phyloP scores from a whole-genome alignment of 106 monocot species.

The Phalaenopsis equestris region DNA sequence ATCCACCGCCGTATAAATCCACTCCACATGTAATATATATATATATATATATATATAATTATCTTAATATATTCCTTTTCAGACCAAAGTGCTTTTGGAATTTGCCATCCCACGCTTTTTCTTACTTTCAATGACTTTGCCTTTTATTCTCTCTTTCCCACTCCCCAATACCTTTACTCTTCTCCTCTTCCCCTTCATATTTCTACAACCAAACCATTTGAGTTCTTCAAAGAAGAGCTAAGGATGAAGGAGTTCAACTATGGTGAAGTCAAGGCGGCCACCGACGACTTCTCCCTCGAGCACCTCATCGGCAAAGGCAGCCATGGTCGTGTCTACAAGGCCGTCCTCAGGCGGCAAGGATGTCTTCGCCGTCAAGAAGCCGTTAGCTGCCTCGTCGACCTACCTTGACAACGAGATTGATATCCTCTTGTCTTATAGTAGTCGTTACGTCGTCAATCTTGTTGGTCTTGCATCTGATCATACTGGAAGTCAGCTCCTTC shows the following conservation, averaged over 20 bases:
- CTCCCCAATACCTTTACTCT: background rate
- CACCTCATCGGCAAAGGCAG: slow-evolving; percentile 79
- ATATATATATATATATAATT: too few relatives aligned
- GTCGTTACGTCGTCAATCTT: slow-evolving; percentile 50
- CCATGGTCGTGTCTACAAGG: slow-evolving; percentile 83
- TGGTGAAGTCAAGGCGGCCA: slow-evolving; percentile 45
- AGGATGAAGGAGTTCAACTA: slow-evolving; percentile 66
- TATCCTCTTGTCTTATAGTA: slow-evolving; percentile 29
- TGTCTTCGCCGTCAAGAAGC: slow-evolving; percentile 53
- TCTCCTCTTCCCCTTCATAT: background rate
- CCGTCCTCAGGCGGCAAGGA: slow-evolving; percentile 21
- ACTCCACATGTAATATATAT: too few relatives aligned
- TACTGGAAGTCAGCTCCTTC: slow-evolving; percentile 21
- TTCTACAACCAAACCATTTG: background rate
- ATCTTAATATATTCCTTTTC: background rate
- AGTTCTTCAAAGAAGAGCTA: background rate
- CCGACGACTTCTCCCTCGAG: slow-evolving; percentile 49
- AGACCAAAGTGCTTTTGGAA: background rate
- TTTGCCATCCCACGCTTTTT: slow-evolving; percentile 2
- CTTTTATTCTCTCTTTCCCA: slow-evolving; percentile 3
- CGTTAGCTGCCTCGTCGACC: slow-evolving; percentile 10
- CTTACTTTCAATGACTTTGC: background rate
- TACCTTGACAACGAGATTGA: slow-evolving; percentile 63
- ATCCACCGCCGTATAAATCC: too few relatives aligned
- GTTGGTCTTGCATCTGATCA: slow-evolving; percentile 20